A percentile compares a stretch with the other conserved stretches of the same genome.
Conservation (phyloP, 2,329 filamentous ascomycete genomes). For the Epichloe aotearoae region DNA sequence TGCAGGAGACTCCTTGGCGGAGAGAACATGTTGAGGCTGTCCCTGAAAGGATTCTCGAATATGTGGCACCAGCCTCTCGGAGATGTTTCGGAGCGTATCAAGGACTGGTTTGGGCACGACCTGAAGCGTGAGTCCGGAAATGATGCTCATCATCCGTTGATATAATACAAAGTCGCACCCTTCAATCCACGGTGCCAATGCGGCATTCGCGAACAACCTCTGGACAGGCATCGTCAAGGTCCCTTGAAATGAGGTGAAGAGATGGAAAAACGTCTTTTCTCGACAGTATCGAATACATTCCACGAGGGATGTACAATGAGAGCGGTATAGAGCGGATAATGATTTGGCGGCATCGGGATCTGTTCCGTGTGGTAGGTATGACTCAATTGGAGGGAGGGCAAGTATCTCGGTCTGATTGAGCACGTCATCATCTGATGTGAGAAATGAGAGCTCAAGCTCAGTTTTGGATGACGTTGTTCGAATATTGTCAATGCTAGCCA, state of each 20-base stretch:
- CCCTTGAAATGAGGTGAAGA: slow-evolving; percentile 90
- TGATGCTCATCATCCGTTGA: slow-evolving; percentile 89
- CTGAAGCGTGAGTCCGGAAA: slow-evolving; percentile 78
- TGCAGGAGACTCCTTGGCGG: slow-evolving; percentile 79
- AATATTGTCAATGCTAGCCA: slow-evolving; percentile 44
- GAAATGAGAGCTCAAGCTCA: slow-evolving; percentile 45
- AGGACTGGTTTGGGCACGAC: slow-evolving; percentile 81
- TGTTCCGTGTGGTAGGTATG: slow-evolving; percentile 67
- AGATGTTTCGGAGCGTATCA: slow-evolving; percentile 77
- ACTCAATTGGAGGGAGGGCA: slow-evolving; percentile 70
- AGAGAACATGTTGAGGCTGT: slow-evolving; percentile 71
- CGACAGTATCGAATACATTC: slow-evolving; percentile 95
- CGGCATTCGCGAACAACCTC: slow-evolving; percentile 72
- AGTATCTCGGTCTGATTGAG: slow-evolving; percentile 53
- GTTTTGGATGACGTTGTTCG: slow-evolving; percentile 46
- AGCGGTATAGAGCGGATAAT: slow-evolving; percentile 75
- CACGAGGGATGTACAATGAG: slow-evolving; percentile 88
- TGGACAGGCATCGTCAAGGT: slow-evolving; percentile 94
- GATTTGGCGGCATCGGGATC: slow-evolving; percentile 80
- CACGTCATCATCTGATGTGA: slow-evolving; percentile 39
- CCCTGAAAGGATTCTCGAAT: slow-evolving; percentile 75
- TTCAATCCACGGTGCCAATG: slow-evolving; percentile 82
- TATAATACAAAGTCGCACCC: slow-evolving; percentile 94
- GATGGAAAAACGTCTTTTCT: slow-evolving; percentile 89
- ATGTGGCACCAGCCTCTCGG: slow-evolving; percentile 65